Percentiles rank a stretch among this genome's conserved stretches.
phyloP scores from a whole-genome alignment of 371 early-diverging fungal genomes.

The Saksenaea oblongispora region DNA sequence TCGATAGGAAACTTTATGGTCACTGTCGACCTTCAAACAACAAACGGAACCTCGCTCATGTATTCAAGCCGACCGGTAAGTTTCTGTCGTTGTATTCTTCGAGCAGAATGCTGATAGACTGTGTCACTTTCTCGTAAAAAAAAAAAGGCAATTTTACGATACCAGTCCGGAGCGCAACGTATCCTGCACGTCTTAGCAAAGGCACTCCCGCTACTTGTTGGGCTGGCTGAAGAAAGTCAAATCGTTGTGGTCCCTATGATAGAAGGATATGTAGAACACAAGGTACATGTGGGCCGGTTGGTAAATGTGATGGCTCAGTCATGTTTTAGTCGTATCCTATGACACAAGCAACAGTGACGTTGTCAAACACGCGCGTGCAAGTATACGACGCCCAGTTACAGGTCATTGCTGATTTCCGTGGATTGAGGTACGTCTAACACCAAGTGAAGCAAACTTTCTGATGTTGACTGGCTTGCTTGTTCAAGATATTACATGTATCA shows the following conservation, averaged over 20 bases:
- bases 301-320: neutral
- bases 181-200: conserved; percentile 63
- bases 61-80: conserved; percentile 71
- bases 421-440: conserved; percentile 41
- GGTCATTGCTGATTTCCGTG: conserved; percentile 85
- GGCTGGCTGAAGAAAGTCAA: conserved; percentile 71
- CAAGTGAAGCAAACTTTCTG: neutral
- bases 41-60: conserved; percentile 51
- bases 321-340: conserved; percentile 52
- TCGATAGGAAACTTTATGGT: conserved; percentile 81
- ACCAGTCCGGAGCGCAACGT: conserved; percentile 73
- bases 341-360: conserved; percentile 61
- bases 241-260: conserved; percentile 63
- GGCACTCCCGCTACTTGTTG: conserved; percentile 70
- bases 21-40: conserved; percentile 58
- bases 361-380: conserved; percentile 70
- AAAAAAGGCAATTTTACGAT: conserved; percentile 60
- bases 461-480: neutral
- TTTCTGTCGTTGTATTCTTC: neutral
- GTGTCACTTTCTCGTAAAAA: neutral
- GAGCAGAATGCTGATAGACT: neutral
- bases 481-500: conserved; percentile 83
- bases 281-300: conserved; percentile 30
- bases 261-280: conserved; percentile 69
- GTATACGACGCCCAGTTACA: conserved; percentile 70